Conservation (phyloP, 1,284 basidiomycete species). For the Lentinula novae-zelandiae region DNA sequence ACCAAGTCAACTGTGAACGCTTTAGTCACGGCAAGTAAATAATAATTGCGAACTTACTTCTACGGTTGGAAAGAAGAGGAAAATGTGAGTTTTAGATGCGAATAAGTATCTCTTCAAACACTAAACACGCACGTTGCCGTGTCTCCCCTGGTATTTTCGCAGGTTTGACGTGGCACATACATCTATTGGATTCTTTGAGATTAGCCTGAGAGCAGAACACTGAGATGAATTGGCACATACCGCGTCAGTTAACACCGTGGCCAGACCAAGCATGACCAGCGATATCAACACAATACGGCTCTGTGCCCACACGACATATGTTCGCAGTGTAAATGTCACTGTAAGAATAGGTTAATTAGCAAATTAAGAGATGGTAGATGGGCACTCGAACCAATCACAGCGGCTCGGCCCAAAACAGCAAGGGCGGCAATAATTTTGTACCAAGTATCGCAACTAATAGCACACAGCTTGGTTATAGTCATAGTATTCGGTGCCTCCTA, state of each 20-base stretch:
- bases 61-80: background rate
- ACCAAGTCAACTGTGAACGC: conserved; percentile 1
- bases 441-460: conserved; percentile 13
- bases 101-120: background rate
- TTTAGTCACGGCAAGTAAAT: background rate
- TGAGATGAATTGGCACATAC: background rate
- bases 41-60: background rate
- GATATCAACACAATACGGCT: conserved; percentile 8
- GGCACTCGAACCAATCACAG: conserved; percentile 8
- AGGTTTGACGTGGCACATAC: conserved; percentile 3
- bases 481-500: background rate
- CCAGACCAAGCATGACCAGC: conserved; percentile 8
- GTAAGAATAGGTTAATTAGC: background rate
- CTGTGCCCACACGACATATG: conserved; percentile 12
- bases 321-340: conserved; percentile 8
- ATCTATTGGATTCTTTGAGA: background rate
- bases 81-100: background rate
- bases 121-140: background rate
- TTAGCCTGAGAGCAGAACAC: too few species aligned
- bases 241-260: conserved; percentile 13
- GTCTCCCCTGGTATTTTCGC: background rate
- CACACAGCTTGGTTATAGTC: background rate
- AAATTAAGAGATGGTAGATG: background rate
- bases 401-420: conserved; percentile 12
- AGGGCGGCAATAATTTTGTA: conserved; percentile 10